phyloP scores from a whole-genome alignment of 371 early-diverging fungal species.

The Mucor indicus region DNA sequence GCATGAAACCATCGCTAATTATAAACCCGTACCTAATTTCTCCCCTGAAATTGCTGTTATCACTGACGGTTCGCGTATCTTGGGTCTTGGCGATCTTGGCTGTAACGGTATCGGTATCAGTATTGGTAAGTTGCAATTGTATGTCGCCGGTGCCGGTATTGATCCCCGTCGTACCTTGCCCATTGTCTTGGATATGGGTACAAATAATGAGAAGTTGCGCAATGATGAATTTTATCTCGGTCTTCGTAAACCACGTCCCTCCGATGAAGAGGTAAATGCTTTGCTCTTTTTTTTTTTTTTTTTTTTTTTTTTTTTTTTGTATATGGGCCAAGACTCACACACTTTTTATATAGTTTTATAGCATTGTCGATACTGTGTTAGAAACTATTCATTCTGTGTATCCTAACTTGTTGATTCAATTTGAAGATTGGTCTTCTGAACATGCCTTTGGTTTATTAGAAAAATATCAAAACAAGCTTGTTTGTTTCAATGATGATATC shows the following conservation, averaged over 20 bases:
- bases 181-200: constrained; percentile 87
- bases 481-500: constrained; percentile 72
- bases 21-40: constrained; percentile 37
- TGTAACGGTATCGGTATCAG: constrained; percentile 92
- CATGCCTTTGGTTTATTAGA: constrained; percentile 78
- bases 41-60: constrained; percentile 84
- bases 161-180: constrained; percentile 85
- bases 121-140: constrained; percentile 88
- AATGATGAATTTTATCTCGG: constrained; percentile 89
- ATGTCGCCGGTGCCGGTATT: constrained; percentile 88
- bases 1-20: constrained; percentile 67
- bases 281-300: no score
- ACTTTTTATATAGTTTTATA: no score
- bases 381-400: constrained; percentile 61
- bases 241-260: constrained; percentile 68
- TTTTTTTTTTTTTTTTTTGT: no score
- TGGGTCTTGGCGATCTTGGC: constrained; percentile 92
- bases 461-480: constrained; percentile 61
- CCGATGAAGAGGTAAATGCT: constrained; percentile 58
- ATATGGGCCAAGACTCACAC: no score
- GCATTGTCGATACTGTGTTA: constrained; percentile 80
- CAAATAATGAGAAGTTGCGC: constrained; percentile 73
- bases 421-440: constrained; percentile 91
- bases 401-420: constrained; percentile 83
- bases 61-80: constrained; percentile 90